phyloP scores from a whole-genome alignment of 495 filamentous ascomycete genomes.

The Schizothecium vesticola region DNA sequence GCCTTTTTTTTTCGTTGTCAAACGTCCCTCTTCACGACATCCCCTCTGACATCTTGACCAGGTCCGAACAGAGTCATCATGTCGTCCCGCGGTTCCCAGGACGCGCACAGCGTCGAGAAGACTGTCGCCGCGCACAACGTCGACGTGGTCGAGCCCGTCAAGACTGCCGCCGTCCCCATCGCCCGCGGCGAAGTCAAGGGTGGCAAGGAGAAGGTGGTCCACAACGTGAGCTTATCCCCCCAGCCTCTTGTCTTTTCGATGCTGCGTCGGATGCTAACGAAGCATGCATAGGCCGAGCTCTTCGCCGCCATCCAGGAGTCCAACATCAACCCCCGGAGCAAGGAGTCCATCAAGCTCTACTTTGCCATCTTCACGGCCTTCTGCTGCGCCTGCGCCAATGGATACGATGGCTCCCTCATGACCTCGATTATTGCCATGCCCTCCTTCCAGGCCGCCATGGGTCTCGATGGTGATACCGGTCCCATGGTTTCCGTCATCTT shows the following conservation, averaged over 20 bases:
- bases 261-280: neutral
- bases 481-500: constrained; percentile 38
- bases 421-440: constrained; percentile 40
- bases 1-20: neutral
- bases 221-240: constrained; percentile 45
- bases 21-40: neutral
- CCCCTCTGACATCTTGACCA: neutral
- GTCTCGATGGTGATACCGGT: constrained; percentile 30
- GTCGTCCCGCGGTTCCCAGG: constrained; percentile 30
- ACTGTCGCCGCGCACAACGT: constrained; percentile 8
- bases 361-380: constrained; percentile 43
- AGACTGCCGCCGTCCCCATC: constrained; percentile 20
- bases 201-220: constrained; percentile 45
- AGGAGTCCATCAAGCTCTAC: constrained; percentile 49
- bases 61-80: constrained; percentile 15
- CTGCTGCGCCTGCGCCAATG: constrained; percentile 49
- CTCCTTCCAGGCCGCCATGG: constrained; percentile 35
- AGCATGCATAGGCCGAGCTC: constrained; percentile 45
- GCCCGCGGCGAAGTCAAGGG: constrained; percentile 34
- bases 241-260: neutral
- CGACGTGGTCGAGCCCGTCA: constrained; percentile 5
- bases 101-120: constrained; percentile 25
- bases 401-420: constrained; percentile 47
- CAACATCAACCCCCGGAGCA: constrained; percentile 52
- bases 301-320: constrained; percentile 54